A percentile compares a stretch with the other conserved stretches of the same genome.
These are phyloP conservation scores for Plasmodium ovale DNA, from an alignment of 169 alveolate species.

Conservation along the genomic window DNA sequence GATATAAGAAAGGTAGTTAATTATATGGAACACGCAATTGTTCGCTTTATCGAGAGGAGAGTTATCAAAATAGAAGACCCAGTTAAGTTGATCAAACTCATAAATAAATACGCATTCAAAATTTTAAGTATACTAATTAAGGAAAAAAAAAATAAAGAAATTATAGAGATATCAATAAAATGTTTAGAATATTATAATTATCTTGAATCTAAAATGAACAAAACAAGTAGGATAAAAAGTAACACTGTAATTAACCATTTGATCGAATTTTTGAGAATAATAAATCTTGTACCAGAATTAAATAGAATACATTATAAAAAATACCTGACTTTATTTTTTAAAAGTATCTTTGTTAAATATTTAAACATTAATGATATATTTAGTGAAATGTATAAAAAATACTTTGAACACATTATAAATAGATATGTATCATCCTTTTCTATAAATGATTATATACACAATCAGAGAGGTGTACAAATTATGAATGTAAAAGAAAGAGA, in stretches of 20 bases:
- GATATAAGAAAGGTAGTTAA: conserved; percentile 24
- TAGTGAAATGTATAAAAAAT: not conserved
- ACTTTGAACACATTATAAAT: not conserved
- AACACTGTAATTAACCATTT: conserved; percentile 35
- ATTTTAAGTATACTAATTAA: conserved; percentile 29
- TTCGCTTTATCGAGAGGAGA: conserved; percentile 9
- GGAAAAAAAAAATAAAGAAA: conserved; percentile 37
- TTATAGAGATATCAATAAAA: conserved; percentile 15
- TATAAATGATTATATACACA: conserved; percentile 23
- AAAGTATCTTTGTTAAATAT: conserved; percentile 51
- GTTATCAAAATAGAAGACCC: not conserved
- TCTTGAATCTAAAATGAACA: conserved; percentile 25
- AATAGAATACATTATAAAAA: conserved; percentile 21
- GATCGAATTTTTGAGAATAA: conserved; percentile 38
- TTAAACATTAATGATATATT: conserved; percentile 24
- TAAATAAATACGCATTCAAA: conserved; percentile 17
- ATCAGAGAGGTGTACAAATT: conserved; percentile 16
- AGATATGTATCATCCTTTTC: conserved; percentile 11
- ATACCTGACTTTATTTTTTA: conserved; percentile 30
- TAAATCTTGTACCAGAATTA: conserved; percentile 1
- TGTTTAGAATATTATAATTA: conserved; percentile 56
- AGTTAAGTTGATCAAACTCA: not conserved
- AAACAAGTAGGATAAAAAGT: conserved; percentile 3
- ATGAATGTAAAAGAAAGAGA: conserved; percentile 16
- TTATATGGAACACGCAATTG: not conserved